These are phyloP conservation scores for Chloromonas sp. DNA, from an alignment of 163 green algal species.

Conservation along the genomic window DNA sequence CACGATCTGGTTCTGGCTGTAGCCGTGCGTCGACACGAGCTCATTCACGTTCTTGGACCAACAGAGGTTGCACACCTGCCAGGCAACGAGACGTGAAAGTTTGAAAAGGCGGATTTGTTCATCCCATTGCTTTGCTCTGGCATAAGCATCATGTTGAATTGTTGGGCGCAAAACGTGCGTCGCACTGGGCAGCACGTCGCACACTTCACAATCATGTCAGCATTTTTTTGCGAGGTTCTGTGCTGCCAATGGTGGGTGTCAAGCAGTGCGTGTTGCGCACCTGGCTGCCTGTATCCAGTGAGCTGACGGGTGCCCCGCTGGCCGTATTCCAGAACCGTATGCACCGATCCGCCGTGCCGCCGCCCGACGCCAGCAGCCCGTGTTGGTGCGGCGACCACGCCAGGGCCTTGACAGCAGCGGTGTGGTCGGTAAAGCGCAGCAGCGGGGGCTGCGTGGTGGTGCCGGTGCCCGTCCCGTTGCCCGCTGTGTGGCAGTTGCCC, in stretches of 20 bases:
- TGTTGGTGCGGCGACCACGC: slow-evolving; percentile 89
- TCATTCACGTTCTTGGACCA: slow-evolving; percentile 93
- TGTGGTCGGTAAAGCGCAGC: slow-evolving; percentile 65
- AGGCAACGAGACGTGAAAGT: not conserved
- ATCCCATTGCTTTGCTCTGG: too few species aligned
- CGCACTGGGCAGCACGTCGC: too few species aligned
- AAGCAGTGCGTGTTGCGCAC: slow-evolving; percentile 28
- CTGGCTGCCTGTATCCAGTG: slow-evolving; percentile 79
- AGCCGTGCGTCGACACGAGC: slow-evolving; percentile 85
- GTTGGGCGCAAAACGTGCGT: too few species aligned
- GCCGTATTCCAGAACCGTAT: slow-evolving; percentile 81
- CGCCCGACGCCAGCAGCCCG: slow-evolving; percentile 79
- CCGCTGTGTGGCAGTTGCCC: too few species aligned
- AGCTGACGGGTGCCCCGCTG: slow-evolving; percentile 58
- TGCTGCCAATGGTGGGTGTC: not conserved
- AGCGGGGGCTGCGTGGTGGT: slow-evolving; percentile 23
- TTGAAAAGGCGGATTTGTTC: too few species aligned
- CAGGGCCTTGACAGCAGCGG: slow-evolving; percentile 75
- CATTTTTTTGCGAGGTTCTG: too few species aligned
- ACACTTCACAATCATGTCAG: too few species aligned
- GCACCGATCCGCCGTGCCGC: slow-evolving; percentile 76
- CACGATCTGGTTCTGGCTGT: slow-evolving; percentile 85
- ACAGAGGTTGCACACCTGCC: slow-evolving; percentile 84
- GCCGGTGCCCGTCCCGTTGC: not conserved
- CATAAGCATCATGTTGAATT: too few species aligned